Conservation (phyloP, 441 rosid species). For the Populus hybrid region DNA sequence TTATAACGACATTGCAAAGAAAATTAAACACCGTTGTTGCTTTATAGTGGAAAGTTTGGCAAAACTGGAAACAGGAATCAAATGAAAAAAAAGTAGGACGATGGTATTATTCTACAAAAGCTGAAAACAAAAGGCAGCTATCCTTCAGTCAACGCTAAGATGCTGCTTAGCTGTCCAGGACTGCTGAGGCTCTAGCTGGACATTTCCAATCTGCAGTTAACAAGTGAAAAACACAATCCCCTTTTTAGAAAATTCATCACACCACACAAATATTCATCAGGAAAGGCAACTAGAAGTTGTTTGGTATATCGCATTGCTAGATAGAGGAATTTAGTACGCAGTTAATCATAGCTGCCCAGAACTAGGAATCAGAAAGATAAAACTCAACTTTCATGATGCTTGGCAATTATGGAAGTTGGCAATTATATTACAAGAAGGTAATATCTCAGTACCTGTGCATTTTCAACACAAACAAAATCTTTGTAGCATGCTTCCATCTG, state of each 20-base stretch:
- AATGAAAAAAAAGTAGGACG: too few relatives aligned
- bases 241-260: neutral
- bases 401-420: neutral
- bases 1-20: neutral
- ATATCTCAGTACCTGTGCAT: constrained; percentile 65
- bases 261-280: neutral
- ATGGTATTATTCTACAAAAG: constrained; percentile 5
- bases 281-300: constrained; percentile 2
- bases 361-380: neutral
- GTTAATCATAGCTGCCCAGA: neutral
- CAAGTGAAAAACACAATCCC: constrained; percentile 15
- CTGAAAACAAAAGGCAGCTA: constrained; percentile 8
- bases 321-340: neutral
- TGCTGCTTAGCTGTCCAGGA: constrained; percentile 85
- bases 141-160: constrained; percentile 47
- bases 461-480: constrained; percentile 91
- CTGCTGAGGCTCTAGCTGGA: constrained; percentile 69
- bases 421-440: constrained; percentile 4
- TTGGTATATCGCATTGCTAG: neutral
- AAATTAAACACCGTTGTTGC: constrained; percentile 3
- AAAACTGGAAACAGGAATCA: too few relatives aligned
- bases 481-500: constrained; percentile 95
- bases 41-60: neutral
- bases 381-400: constrained; percentile 4
- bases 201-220: constrained; percentile 61